These are phyloP conservation scores for Quercus engelmannii DNA, from an alignment of 306 rosid genomes.

Conservation along the genomic window DNA sequence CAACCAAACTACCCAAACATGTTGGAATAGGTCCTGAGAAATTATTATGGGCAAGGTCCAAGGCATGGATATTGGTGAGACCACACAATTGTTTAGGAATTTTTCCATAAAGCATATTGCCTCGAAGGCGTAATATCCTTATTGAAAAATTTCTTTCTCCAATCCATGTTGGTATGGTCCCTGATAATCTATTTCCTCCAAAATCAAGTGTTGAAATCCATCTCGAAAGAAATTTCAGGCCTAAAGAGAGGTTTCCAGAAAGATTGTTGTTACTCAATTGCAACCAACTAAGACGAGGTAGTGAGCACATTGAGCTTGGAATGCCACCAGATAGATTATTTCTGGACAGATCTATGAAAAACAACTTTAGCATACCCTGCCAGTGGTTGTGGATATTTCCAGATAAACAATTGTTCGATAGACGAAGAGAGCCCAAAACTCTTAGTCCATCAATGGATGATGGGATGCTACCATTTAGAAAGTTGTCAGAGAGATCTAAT, in stretches of 20 bases:
- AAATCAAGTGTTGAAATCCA: background rate
- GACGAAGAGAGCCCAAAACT: background rate
- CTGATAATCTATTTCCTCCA: background rate
- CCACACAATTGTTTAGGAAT: background rate
- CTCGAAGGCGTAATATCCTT: background rate
- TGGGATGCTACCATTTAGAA: conserved; percentile 10
- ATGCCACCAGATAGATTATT: conserved; percentile 16
- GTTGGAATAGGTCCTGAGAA: conserved; percentile 5
- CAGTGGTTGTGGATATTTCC: conserved; percentile 14
- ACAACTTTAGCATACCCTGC: background rate
- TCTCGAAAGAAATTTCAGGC: background rate
- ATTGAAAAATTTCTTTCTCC: background rate
- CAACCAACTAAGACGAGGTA: background rate
- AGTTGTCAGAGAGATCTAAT: too few relatives aligned
- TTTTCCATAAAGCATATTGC: background rate
- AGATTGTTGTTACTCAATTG: conserved; percentile 16
- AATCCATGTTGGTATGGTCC: background rate
- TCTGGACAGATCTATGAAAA: conserved; percentile 4
- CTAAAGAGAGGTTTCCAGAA: background rate
- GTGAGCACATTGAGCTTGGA: conserved; percentile 15
- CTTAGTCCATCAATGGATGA: conserved; percentile 7
- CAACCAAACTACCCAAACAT: background rate
- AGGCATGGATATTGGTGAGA: background rate
- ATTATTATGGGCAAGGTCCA: conserved; percentile 8
- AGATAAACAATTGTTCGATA: conserved; percentile 6